Conservation (phyloP, 2,329 filamentous ascomycete species). For the Orbilia javanica region DNA sequence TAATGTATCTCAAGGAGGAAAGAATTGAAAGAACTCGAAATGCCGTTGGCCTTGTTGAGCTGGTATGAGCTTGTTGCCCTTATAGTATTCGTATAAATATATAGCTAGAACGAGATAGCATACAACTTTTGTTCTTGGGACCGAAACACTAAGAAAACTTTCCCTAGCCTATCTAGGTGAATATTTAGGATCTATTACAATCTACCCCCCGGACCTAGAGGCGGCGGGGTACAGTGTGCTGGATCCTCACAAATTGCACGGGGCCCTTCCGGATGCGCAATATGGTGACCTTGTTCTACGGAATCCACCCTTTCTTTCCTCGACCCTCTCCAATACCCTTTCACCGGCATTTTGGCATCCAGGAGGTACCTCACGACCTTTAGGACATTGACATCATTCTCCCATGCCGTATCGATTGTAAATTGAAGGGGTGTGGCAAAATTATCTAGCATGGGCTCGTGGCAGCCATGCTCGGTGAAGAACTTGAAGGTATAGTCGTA, state of each 20-base stretch:
- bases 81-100: too few relatives aligned
- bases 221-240: slow-evolving; percentile 5
- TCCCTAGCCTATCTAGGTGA: too few relatives aligned
- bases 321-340: slow-evolving; percentile 22
- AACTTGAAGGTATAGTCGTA: slow-evolving; percentile 42
- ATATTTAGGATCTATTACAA: too few relatives aligned
- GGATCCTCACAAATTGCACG: slow-evolving; percentile 8
- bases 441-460: slow-evolving; percentile 10
- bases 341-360: slow-evolving; percentile 18
- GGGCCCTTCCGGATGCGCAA: background rate
- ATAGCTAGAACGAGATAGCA: too few relatives aligned
- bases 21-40: slow-evolving; percentile 40
- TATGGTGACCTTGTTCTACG: background rate
- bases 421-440: background rate
- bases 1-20: background rate
- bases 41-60: background rate
- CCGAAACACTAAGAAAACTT: background rate
- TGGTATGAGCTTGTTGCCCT: slow-evolving; percentile 20
- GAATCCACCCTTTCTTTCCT: slow-evolving; percentile 16
- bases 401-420: background rate
- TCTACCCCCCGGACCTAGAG: too few relatives aligned
- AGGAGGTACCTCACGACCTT: slow-evolving; percentile 16
- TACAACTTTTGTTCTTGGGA: background rate
- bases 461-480: slow-evolving; percentile 17
- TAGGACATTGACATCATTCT: background rate